Conservation (phyloP, 441 rosid species). For the Sinapis alba region DNA sequence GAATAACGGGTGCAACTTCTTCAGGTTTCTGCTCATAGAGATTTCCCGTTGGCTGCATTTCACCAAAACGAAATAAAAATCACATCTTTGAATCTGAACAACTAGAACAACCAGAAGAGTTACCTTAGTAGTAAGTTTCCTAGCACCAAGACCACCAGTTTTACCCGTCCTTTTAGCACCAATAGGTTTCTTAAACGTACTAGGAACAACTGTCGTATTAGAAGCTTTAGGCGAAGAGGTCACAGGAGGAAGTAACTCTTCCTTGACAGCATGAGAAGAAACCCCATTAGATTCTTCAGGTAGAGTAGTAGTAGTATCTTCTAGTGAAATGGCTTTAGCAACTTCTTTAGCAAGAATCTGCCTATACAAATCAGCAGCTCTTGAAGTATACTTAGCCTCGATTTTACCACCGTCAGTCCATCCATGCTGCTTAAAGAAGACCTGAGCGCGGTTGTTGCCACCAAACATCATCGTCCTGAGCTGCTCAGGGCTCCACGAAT, state of each 20-base stretch:
- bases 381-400: slow-evolving; percentile 92
- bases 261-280: slow-evolving; percentile 49
- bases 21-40: slow-evolving; percentile 97
- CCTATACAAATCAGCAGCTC: slow-evolving; percentile 93
- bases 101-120: background rate
- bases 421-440: slow-evolving; percentile 95
- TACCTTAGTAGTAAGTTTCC: slow-evolving; percentile 87
- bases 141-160: slow-evolving; percentile 92
- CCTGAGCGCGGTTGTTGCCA: slow-evolving; percentile 97
- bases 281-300: slow-evolving; percentile 36
- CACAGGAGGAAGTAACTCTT: slow-evolving; percentile 47
- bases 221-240: slow-evolving; percentile 59
- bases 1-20: slow-evolving; percentile 65
- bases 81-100: background rate
- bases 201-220: slow-evolving; percentile 47
- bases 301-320: slow-evolving; percentile 45
- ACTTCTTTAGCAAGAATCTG: slow-evolving; percentile 90
- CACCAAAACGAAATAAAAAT: background rate
- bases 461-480: slow-evolving; percentile 84
- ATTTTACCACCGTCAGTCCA: slow-evolving; percentile 89
- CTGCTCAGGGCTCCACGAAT: slow-evolving; percentile 91
- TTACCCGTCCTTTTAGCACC: slow-evolving; percentile 78
- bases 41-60: slow-evolving; percentile 76
- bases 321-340: slow-evolving; percentile 70
- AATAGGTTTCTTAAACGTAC: slow-evolving; percentile 79